phyloP scores from a whole-genome alignment of 202 grass and related monocot genomes.

The Zizania palustris region DNA sequence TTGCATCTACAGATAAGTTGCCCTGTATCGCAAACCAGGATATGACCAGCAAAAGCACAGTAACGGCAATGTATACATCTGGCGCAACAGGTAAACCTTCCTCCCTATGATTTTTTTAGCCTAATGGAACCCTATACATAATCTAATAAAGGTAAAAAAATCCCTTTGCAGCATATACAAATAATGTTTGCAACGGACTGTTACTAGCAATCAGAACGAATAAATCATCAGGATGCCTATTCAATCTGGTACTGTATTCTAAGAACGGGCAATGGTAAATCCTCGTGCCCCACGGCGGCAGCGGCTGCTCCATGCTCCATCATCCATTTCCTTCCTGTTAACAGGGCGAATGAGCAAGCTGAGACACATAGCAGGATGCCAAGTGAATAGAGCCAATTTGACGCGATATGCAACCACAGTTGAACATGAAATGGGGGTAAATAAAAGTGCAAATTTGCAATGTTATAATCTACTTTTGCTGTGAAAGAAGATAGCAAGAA shows the following conservation, averaged over 20 bases:
- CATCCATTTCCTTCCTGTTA: conserved; percentile 12
- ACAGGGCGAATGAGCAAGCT: conserved; percentile 28
- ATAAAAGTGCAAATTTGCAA: not conserved
- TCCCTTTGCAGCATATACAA: conserved; percentile 38
- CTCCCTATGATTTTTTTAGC: conserved; percentile 27
- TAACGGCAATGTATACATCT: conserved; percentile 22
- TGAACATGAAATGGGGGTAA: not conserved
- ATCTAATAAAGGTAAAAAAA: conserved; percentile 12
- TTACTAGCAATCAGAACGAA: conserved; percentile 42
- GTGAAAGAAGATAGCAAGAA: not conserved
- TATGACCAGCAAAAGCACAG: conserved; percentile 1
- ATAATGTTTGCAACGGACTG: conserved; percentile 18
- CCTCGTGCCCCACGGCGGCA: not conserved
- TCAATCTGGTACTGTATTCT: conserved; percentile 27
- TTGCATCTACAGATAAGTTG: conserved; percentile 24
- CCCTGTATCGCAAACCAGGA: not conserved
- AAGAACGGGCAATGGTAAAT: conserved; percentile 19
- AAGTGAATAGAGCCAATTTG: not conserved
- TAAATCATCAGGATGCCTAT: conserved; percentile 35
- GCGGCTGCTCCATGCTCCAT: conserved; percentile 8
- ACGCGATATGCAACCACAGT: not conserved
- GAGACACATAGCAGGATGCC: conserved; percentile 2
- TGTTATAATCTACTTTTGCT: not conserved
- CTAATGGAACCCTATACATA: conserved; percentile 46
- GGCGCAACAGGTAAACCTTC: conserved; percentile 17